Conservation (phyloP, 495 filamentous ascomycete species). For the Rusavskia elegans region DNA sequence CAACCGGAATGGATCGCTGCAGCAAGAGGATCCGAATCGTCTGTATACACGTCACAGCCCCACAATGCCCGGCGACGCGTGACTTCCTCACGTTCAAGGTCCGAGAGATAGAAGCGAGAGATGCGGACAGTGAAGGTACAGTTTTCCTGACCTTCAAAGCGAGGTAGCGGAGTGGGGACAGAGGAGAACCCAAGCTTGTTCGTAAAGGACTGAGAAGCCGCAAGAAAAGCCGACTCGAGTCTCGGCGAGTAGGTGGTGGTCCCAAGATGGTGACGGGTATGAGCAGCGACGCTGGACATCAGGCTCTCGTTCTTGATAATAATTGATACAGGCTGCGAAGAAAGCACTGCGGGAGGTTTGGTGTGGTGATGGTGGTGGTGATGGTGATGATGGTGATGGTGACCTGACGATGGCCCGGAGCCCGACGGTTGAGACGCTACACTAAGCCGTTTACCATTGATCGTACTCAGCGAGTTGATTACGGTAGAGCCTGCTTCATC, state of each 20-base stretch:
- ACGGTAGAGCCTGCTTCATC: conserved; percentile 42
- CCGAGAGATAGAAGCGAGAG: conserved; percentile 57
- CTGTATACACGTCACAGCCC: conserved; percentile 89
- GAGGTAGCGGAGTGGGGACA: conserved; percentile 58
- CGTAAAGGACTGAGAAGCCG: conserved; percentile 14
- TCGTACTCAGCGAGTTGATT: not conserved
- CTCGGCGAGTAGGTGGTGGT: conserved; percentile 43
- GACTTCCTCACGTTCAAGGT: conserved; percentile 60
- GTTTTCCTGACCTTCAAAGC: conserved; percentile 72
- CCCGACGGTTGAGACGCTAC: conserved; percentile 1
- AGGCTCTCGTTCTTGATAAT: conserved; percentile 50
- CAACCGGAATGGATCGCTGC: conserved; percentile 88
- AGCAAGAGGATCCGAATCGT: conserved; percentile 86
- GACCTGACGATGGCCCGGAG: conserved; percentile 13
- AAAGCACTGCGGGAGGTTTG: conserved; percentile 19
- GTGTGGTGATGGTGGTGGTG: conserved; percentile 35
- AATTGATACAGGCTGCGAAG: conserved; percentile 36
- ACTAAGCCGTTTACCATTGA: conserved; percentile 2
- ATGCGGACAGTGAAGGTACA: conserved; percentile 82
- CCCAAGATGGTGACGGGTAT: conserved; percentile 69
- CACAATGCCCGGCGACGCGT: conserved; percentile 63
- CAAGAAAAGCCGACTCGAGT: conserved; percentile 8
- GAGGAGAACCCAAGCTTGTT: conserved; percentile 22
- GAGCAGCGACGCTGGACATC: conserved; percentile 48
- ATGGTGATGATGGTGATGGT: conserved; percentile 41